Conservation (phyloP, 2,329 filamentous ascomycete species). For the Chaetomiaceae sp. region DNA sequence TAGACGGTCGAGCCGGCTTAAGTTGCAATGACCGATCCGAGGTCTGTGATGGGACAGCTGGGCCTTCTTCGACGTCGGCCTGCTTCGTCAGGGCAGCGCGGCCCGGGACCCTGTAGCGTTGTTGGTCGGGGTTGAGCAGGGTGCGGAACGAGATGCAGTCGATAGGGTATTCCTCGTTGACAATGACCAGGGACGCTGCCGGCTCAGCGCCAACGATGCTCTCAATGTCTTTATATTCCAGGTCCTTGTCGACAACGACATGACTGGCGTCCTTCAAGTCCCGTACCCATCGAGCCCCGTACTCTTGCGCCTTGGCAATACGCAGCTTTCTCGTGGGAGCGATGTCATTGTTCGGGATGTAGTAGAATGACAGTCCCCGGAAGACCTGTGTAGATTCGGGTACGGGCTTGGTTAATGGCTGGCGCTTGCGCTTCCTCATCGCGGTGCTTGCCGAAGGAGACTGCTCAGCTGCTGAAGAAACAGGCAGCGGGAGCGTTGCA, state of each 20-base stretch:
- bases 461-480: constrained; percentile 12
- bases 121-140: constrained; percentile 55
- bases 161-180: constrained; percentile 64
- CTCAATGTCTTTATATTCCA: constrained; percentile 62
- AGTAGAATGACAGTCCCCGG: constrained; percentile 61
- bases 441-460: constrained; percentile 25
- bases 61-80: not conserved
- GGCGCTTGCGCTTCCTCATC: constrained; percentile 45
- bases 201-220: constrained; percentile 24
- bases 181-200: constrained; percentile 42
- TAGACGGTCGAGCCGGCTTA: constrained; percentile 40
- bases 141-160: constrained; percentile 60
- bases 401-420: constrained; percentile 39
- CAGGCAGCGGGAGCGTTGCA: constrained; percentile 32
- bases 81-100: constrained; percentile 30
- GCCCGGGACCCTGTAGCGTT: constrained; percentile 56
- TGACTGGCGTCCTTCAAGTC: constrained; percentile 63
- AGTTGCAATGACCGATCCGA: constrained; percentile 42
- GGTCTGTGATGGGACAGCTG: constrained; percentile 13
- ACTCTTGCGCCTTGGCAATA: constrained; percentile 70
- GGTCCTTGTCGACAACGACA: constrained; percentile 68
- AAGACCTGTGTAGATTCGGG: constrained; percentile 57
- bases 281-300: constrained; percentile 68
- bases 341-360: constrained; percentile 76
- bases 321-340: constrained; percentile 62